phyloP scores from a whole-genome alignment of 495 filamentous ascomycete genomes.

The Tuber melanosporum region DNA sequence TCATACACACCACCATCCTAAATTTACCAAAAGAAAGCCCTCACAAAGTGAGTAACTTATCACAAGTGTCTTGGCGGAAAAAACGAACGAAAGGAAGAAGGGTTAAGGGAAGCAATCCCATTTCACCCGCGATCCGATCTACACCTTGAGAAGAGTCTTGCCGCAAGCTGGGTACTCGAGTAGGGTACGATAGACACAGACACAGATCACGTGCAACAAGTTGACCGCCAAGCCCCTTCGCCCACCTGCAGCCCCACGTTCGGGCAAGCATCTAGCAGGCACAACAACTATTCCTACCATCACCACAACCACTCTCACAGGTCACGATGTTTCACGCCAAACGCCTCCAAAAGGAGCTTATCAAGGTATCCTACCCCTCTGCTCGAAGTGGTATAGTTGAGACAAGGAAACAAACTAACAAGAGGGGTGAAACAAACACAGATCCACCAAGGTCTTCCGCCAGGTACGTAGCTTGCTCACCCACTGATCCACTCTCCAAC shows the following conservation, averaged over 20 bases:
- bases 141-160: not conserved
- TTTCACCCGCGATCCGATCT: not conserved
- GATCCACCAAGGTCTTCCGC: constrained; percentile 54
- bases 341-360: constrained; percentile 30
- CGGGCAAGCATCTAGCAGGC: not conserved
- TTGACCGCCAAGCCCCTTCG: not conserved
- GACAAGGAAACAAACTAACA: not conserved
- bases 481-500: not conserved
- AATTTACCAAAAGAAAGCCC: not conserved
- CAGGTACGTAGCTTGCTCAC: constrained; percentile 33
- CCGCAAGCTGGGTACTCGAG: not conserved
- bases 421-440: constrained; percentile 26
- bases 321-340: constrained; percentile 34
- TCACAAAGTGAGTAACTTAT: not conserved
- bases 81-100: not conserved
- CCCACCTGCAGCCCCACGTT: not conserved
- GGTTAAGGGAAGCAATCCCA: not conserved
- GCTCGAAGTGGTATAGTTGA: not conserved
- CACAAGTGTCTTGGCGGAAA: not conserved
- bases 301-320: not conserved
- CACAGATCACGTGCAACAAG: not conserved
- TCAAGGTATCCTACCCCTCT: constrained; percentile 14
- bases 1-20: not conserved
- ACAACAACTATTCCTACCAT: not conserved
- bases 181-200: not conserved